Evolutionary conservation across 345 rosid species (phyloP).

Genomic region (Kernera saxatilis): DNA sequence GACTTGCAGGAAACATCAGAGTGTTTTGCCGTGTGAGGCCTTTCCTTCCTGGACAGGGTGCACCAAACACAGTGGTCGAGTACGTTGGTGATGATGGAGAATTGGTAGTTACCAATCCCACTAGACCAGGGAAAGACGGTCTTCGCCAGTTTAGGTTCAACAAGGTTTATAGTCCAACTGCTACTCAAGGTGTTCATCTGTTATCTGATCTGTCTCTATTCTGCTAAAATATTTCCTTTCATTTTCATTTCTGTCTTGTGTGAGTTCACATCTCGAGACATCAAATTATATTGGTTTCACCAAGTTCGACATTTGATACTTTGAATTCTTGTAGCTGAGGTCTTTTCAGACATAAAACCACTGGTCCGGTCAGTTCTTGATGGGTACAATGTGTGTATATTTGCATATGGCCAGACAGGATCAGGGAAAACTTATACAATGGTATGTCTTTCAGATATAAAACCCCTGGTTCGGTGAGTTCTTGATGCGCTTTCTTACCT

Average conservation of each 20-base stretch:
- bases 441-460: slow-evolving; percentile 56
- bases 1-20: slow-evolving; percentile 78
- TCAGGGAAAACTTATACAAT: slow-evolving; percentile 94
- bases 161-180: slow-evolving; percentile 59
- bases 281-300: slow-evolving; percentile 2
- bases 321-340: slow-evolving; percentile 54
- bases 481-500: background rate
- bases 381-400: slow-evolving; percentile 87
- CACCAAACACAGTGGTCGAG: slow-evolving; percentile 50
- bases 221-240: background rate
- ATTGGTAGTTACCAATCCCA: slow-evolving; percentile 58
- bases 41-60: slow-evolving; percentile 57
- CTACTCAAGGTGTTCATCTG: slow-evolving; percentile 69
- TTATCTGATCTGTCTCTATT: background rate
- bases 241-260: background rate
- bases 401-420: slow-evolving; percentile 99
- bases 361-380: slow-evolving; percentile 73
- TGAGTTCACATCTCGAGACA: background rate
- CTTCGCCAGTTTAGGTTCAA: slow-evolving; percentile 65
- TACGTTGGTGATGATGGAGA: slow-evolving; percentile 75
- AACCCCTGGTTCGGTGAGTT: too few relatives aligned
- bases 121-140: slow-evolving; percentile 75
- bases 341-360: slow-evolving; percentile 67
- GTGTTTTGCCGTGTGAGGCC: slow-evolving; percentile 87
- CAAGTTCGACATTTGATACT: background rate